These are phyloP conservation scores for Hemisphaericaspora lyxosophila DNA, from an alignment of 1,139 yeast genomes.

Conservation along the genomic window DNA sequence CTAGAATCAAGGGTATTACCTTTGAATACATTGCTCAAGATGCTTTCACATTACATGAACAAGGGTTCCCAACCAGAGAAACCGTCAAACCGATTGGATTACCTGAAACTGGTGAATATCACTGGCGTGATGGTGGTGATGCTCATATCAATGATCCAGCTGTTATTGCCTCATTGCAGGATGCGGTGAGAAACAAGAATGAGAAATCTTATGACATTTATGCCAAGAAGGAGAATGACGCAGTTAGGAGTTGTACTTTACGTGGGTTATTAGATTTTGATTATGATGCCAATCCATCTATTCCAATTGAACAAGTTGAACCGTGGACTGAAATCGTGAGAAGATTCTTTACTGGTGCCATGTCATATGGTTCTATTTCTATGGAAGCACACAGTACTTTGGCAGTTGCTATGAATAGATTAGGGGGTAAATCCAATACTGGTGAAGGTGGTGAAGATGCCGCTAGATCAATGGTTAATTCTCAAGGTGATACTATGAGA, in stretches of 20 bases:
- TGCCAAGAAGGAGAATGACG: slow-evolving; percentile 86
- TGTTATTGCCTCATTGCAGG: slow-evolving; percentile 93
- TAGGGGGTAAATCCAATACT: slow-evolving; percentile 96
- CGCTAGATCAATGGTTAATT: slow-evolving; percentile 76
- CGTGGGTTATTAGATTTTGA: slow-evolving; percentile 94
- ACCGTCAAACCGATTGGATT: slow-evolving; percentile 71
- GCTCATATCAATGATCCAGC: slow-evolving; percentile 92
- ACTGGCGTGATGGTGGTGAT: slow-evolving; percentile 99
- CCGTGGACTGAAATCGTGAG: slow-evolving; percentile 99
- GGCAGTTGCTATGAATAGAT: slow-evolving; percentile 97
- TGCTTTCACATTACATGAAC: slow-evolving; percentile 88
- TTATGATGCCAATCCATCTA: slow-evolving; percentile 64
- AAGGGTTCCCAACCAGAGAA: slow-evolving; percentile 81
- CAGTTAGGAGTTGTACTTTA: slow-evolving; percentile 87
- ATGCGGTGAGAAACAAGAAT: slow-evolving; percentile 94
- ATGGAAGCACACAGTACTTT: slow-evolving; percentile 98
- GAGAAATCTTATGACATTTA: slow-evolving; percentile 90
- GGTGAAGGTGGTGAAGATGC: slow-evolving; percentile 99
- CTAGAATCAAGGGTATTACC: slow-evolving; percentile 93
- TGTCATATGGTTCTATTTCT: slow-evolving; percentile 98
- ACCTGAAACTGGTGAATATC: slow-evolving; percentile 96
- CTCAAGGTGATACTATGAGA: slow-evolving; percentile 95
- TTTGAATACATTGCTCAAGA: slow-evolving; percentile 96
- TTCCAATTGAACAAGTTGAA: slow-evolving; percentile 96
- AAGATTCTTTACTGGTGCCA: slow-evolving; percentile 97